phyloP scores from a whole-genome alignment of 1,284 basidiomycete genomes.

The Cutaneotrichosporon cavernicola region DNA sequence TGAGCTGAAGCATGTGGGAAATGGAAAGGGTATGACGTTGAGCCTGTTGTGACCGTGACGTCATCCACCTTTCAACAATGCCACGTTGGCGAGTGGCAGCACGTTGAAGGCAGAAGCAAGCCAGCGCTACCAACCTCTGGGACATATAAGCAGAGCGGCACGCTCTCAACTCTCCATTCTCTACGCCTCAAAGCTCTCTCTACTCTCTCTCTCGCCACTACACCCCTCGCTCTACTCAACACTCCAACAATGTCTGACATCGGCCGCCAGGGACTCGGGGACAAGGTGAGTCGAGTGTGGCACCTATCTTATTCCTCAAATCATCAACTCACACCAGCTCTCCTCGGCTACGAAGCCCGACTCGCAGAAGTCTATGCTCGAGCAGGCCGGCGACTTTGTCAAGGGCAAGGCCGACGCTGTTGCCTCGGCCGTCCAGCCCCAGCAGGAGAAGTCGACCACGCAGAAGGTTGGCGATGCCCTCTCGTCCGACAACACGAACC shows the following conservation, averaged over 20 bases:
- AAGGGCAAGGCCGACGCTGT: constrained; percentile 44
- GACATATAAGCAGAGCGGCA: not conserved
- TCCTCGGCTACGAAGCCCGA: constrained; percentile 46
- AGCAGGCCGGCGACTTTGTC: constrained; percentile 47
- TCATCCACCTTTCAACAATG: not conserved
- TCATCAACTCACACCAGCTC: constrained; percentile 20
- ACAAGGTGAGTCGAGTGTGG: constrained; percentile 35
- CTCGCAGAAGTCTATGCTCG: constrained; percentile 50
- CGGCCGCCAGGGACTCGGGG: constrained; percentile 46
- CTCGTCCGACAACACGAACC: constrained; percentile 29
- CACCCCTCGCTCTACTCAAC: not conserved
- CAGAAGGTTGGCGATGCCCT: constrained; percentile 50
- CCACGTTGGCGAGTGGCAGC: no score
- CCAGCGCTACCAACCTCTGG: not conserved
- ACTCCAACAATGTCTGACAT: constrained; percentile 24
- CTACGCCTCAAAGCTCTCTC: not conserved
- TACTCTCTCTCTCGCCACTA: not conserved
- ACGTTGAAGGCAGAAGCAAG: no score
- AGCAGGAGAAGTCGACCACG: constrained; percentile 49
- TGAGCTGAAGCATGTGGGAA: no score
- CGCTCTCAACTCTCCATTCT: not conserved
- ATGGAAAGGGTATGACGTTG: no score
- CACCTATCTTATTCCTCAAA: not conserved
- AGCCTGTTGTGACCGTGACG: not conserved
- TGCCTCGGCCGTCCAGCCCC: constrained; percentile 43